A percentile compares a stretch with the other conserved stretches of the same genome.
Evolutionary conservation across 148 eudicot species (phyloP).

Genomic region (Amaranthus cruentus): DNA sequence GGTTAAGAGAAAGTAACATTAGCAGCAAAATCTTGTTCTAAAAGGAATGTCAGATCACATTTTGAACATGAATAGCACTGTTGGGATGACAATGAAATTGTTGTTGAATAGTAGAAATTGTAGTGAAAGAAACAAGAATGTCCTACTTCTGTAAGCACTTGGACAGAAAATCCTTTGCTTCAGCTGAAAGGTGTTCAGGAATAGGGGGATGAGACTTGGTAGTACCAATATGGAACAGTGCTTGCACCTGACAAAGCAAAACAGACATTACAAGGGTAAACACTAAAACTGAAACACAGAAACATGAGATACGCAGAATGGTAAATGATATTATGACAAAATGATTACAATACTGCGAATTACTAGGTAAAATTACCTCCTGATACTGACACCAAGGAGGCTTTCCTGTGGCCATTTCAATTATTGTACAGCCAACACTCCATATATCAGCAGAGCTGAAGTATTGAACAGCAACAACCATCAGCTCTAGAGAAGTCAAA

Average conservation of each 20-base stretch:
- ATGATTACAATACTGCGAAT: background rate
- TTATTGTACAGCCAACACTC: constrained; percentile 98
- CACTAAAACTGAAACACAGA: background rate
- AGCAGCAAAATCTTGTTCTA: background rate
- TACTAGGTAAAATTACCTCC: constrained; percentile 51
- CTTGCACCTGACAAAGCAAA: constrained; percentile 52
- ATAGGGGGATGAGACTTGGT: constrained; percentile 87
- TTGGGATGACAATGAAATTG: too few species aligned
- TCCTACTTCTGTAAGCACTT: constrained; percentile 77
- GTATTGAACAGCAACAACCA: constrained; percentile 15
- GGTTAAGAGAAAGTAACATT: background rate
- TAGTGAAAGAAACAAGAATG: background rate
- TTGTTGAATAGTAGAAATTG: constrained; percentile 1
- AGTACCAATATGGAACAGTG: constrained; percentile 74
- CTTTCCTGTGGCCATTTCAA: constrained; percentile 99
- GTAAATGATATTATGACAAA: background rate
- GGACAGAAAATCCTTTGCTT: constrained; percentile 69
- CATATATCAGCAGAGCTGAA: constrained; percentile 95
- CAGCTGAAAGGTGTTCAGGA: constrained; percentile 73
- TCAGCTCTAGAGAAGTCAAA: constrained; percentile 12
- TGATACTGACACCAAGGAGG: constrained; percentile 99
- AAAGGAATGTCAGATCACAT: background rate
- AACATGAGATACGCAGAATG: background rate
- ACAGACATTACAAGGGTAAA: constrained; percentile 8
- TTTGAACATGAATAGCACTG: background rate